Percentiles rank a stretch among this genome's conserved stretches.
Conservation (phyloP, 257 asterid genomes). For the Mentha longifolia region DNA sequence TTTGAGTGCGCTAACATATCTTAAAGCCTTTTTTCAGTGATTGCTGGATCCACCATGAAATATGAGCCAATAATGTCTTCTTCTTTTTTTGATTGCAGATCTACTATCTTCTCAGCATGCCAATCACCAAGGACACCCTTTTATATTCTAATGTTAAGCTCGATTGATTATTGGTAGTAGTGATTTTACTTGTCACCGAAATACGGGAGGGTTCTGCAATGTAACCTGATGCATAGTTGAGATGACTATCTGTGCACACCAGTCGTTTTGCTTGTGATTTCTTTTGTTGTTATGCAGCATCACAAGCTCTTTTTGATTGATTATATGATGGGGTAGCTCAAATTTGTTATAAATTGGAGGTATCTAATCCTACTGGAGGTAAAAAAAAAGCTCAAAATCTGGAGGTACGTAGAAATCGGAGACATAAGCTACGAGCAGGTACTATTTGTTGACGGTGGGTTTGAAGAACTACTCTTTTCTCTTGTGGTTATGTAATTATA, state of each 20-base stretch:
- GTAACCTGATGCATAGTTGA: slow-evolving; percentile 34
- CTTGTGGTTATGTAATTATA: slow-evolving; percentile 28
- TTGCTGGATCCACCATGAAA: neutral
- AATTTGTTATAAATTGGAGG: slow-evolving; percentile 23
- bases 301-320: slow-evolving; percentile 32
- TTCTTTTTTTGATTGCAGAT: slow-evolving; percentile 58
- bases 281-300: slow-evolving; percentile 32
- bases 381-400: neutral
- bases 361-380: slow-evolving; percentile 25
- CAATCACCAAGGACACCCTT: slow-evolving; percentile 95
- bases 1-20: neutral
- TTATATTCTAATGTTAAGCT: slow-evolving; percentile 91
- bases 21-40: neutral
- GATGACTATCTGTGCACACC: slow-evolving; percentile 31
- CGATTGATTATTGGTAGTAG: slow-evolving; percentile 49
- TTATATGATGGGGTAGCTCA: slow-evolving; percentile 35
- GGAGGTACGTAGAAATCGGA: neutral
- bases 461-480: neutral
- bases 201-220: slow-evolving; percentile 34
- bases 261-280: slow-evolving; percentile 28
- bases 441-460: slow-evolving; percentile 6
- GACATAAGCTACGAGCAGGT: slow-evolving; percentile 14
- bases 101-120: slow-evolving; percentile 72
- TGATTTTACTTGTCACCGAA: slow-evolving; percentile 28
- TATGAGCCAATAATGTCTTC: slow-evolving; percentile 27